These are phyloP conservation scores for Kurtzmaniella quercitrusa DNA, from an alignment of 1,139 yeast genomes.

Conservation along the genomic window DNA sequence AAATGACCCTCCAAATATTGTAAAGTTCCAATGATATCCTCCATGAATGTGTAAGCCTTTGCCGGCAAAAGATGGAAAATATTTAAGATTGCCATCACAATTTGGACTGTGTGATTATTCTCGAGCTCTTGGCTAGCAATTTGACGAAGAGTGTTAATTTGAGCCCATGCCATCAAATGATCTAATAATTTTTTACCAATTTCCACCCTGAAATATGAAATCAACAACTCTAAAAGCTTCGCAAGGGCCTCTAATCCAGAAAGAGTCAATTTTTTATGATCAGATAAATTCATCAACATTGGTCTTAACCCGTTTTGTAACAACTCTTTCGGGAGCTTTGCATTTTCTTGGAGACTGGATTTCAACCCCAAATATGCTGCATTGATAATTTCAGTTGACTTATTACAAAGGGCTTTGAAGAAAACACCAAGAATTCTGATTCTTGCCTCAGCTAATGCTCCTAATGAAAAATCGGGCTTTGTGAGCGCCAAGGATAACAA, in stretches of 20 bases:
- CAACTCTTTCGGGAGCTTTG: constrained; percentile 86
- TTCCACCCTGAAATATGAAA: constrained; percentile 93
- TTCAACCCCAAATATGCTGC: constrained; percentile 91
- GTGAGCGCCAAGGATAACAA: constrained; percentile 80
- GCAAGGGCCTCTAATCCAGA: constrained; percentile 91
- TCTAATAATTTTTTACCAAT: constrained; percentile 91
- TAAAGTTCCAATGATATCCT: constrained; percentile 73
- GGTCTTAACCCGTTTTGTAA: constrained; percentile 93
- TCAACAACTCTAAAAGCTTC: constrained; percentile 74
- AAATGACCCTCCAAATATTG: constrained; percentile 76
- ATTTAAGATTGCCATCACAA: constrained; percentile 85
- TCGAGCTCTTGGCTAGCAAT: constrained; percentile 72
- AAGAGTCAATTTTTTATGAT: constrained; percentile 84
- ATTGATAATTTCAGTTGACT: constrained; percentile 81
- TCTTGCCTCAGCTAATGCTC: constrained; percentile 78
- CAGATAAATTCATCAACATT: constrained; percentile 90
- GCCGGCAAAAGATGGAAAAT: constrained; percentile 91
- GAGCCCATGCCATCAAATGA: constrained; percentile 96
- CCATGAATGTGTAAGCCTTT: constrained; percentile 88
- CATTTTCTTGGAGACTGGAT: constrained; percentile 78
- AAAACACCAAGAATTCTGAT: constrained; percentile 88
- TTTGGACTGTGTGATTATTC: constrained; percentile 75
- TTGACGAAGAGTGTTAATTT: constrained; percentile 67
- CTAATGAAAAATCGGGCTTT: constrained; percentile 70
- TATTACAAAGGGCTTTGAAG: constrained; percentile 86